phyloP scores from a whole-genome alignment of 2,329 filamentous ascomycete genomes.

The Diaporthe capsici region DNA sequence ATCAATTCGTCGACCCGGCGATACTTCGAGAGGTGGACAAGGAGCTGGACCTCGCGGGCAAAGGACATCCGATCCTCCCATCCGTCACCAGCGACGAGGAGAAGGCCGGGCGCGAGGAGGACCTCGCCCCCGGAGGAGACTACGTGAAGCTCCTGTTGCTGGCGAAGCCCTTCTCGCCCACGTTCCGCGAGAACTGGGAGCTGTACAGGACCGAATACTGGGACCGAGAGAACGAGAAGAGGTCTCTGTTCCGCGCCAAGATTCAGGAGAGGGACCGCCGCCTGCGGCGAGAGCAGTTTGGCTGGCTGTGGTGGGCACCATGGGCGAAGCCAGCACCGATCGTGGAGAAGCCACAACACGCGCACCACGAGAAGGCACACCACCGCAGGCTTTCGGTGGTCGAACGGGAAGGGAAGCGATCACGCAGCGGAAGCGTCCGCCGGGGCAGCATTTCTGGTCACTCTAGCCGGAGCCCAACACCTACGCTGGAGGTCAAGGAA shows the following conservation, averaged over 20 bases:
- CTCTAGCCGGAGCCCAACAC: conserved; percentile 66
- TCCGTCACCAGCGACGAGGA: conserved; percentile 68
- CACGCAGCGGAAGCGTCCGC: conserved; percentile 66
- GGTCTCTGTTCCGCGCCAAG: conserved; percentile 78
- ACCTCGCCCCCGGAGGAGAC: conserved; percentile 90
- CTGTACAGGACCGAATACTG: conserved; percentile 94
- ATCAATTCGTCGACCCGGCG: conserved; percentile 81
- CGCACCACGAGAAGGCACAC: conserved; percentile 55
- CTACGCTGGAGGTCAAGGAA: conserved; percentile 61
- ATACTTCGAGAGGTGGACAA: conserved; percentile 73
- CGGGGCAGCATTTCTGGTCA: conserved; percentile 62
- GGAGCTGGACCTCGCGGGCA: conserved; percentile 64
- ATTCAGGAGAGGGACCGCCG: conserved; percentile 78
- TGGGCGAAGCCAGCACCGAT: conserved; percentile 65
- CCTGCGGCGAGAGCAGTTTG: conserved; percentile 76
- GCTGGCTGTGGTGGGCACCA: conserved; percentile 90
- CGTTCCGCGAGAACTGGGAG: conserved; percentile 98
- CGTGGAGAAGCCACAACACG: conserved; percentile 51
- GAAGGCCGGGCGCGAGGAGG: conserved; percentile 83
- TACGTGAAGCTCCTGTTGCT: conserved; percentile 91
- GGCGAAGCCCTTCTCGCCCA: conserved; percentile 94
- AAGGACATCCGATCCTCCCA: conserved; percentile 56
- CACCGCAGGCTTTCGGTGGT: conserved; percentile 59
- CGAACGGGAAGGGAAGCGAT: conserved; percentile 62
- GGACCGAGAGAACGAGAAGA: conserved; percentile 95